Conservation (phyloP, 192 early-diverging fungal genomes). For the Haplosporangium gracile region DNA sequence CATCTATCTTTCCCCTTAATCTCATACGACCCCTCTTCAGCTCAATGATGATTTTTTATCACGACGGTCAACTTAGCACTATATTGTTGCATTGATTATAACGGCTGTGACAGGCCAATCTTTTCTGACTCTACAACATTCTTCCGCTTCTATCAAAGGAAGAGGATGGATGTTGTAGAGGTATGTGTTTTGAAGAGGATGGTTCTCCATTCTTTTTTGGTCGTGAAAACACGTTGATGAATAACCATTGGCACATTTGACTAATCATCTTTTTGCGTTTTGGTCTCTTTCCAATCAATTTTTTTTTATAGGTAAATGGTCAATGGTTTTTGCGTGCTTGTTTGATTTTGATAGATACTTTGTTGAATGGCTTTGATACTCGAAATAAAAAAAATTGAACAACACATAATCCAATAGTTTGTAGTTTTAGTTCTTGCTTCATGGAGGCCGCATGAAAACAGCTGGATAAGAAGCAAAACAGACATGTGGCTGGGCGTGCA, state of each 20-base stretch:
- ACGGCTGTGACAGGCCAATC: slow-evolving; percentile 60
- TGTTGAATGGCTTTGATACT: neutral
- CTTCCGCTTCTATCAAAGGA: neutral
- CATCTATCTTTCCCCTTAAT: neutral
- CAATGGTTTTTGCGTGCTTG: neutral
- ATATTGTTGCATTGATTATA: slow-evolving; percentile 58
- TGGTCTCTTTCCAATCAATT: neutral
- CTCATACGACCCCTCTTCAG: neutral
- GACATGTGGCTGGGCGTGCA: too few species aligned
- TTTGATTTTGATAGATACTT: neutral
- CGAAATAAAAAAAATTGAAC: neutral
- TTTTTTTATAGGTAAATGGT: neutral
- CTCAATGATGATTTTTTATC: slow-evolving; percentile 66
- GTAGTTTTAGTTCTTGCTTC: too few species aligned
- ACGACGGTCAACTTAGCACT: slow-evolving; percentile 68
- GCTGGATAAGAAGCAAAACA: too few species aligned
- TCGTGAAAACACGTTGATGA: neutral
- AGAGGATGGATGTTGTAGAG: neutral
- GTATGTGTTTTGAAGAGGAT: slow-evolving; percentile 13
- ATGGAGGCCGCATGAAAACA: too few species aligned
- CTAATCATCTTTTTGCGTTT: neutral
- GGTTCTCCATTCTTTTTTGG: neutral
- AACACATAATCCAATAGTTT: too few species aligned
- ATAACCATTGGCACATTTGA: neutral
- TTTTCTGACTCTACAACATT: slow-evolving; percentile 31